These are phyloP conservation scores for Aspergillus sojae DNA, from an alignment of 2,329 filamentous ascomycete genomes.

Conservation along the genomic window DNA sequence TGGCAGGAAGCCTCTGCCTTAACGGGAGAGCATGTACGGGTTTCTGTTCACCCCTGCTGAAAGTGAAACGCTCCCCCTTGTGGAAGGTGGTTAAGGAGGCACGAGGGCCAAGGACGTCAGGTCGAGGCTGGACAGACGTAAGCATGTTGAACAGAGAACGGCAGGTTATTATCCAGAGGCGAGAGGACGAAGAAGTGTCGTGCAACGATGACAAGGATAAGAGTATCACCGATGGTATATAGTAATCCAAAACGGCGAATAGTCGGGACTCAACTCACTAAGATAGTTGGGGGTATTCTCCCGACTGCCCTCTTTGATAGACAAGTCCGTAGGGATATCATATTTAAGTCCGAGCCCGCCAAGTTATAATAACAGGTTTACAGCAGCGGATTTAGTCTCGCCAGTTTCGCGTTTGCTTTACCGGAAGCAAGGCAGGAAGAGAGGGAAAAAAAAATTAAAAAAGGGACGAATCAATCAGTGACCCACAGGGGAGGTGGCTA, in stretches of 20 bases:
- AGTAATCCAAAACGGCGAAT: not conserved
- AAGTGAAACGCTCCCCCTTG: constrained; percentile 7
- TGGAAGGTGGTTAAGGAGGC: constrained; percentile 20
- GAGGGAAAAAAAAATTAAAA: not conserved
- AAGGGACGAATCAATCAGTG: constrained; percentile 1
- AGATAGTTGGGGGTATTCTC: not conserved
- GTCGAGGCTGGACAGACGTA: constrained; percentile 26
- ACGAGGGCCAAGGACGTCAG: constrained; percentile 19
- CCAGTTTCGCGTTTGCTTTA: constrained; percentile 16
- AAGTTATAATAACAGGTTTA: constrained; percentile 2
- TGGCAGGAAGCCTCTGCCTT: constrained; percentile 31
- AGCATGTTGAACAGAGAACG: constrained; percentile 25
- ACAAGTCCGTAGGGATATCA: constrained; percentile 13
- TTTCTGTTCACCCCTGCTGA: constrained; percentile 11
- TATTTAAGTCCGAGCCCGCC: constrained; percentile 5
- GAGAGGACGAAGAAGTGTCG: not conserved
- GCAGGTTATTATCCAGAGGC: not conserved
- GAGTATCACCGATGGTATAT: not conserved
- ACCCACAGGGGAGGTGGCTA: constrained; percentile 10
- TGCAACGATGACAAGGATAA: not conserved
- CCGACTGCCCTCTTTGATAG: constrained; percentile 14
- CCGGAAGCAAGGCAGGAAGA: constrained; percentile 11
- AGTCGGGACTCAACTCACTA: constrained; percentile 15
- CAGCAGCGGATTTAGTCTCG: not conserved
- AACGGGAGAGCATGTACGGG: constrained; percentile 13